Percentiles rank a stretch among this genome's conserved stretches.
phyloP scores from a whole-genome alignment of 23 red algal genomes.

The Agarophyton chilense region DNA sequence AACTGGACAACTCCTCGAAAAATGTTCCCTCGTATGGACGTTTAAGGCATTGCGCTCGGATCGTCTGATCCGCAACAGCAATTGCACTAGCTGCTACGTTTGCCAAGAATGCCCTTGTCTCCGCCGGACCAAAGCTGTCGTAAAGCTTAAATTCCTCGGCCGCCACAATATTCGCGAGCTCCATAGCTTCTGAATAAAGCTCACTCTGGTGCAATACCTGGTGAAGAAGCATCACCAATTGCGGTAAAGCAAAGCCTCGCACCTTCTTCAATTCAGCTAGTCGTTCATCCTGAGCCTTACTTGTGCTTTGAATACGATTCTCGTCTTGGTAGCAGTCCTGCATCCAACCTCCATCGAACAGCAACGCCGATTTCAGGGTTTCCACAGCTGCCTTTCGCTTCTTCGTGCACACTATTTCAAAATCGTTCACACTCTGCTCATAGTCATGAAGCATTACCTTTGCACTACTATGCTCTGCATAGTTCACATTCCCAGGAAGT shows the following conservation, averaged over 20 bases:
- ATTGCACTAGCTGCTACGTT: slow-evolving; percentile 43
- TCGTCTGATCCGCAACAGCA: slow-evolving; percentile 19
- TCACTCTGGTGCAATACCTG: slow-evolving; percentile 42
- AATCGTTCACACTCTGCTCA: slow-evolving; percentile 32
- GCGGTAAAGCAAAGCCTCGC: slow-evolving; percentile 51
- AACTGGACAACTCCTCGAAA: slow-evolving; percentile 44
- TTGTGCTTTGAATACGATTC: not conserved
- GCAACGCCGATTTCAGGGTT: slow-evolving; percentile 18
- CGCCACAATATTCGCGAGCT: slow-evolving; percentile 43
- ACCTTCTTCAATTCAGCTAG: slow-evolving; percentile 38
- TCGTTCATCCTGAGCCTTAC: not conserved
- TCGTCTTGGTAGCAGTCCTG: not conserved
- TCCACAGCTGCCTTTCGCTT: slow-evolving; percentile 33
- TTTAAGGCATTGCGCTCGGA: not conserved
- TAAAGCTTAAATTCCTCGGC: slow-evolving; percentile 51
- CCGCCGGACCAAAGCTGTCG: slow-evolving; percentile 36
- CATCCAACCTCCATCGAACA: slow-evolving; percentile 63
- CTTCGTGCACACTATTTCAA: not conserved
- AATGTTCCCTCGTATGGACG: slow-evolving; percentile 42
- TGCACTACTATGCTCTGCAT: slow-evolving; percentile 37
- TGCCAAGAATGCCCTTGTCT: slow-evolving; percentile 42
- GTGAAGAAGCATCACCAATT: slow-evolving; percentile 56
- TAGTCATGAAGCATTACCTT: slow-evolving; percentile 31
- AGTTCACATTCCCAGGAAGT: slow-evolving; percentile 49
- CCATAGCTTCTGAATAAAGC: slow-evolving; percentile 60